Evolutionary conservation across 352 stramenopile species (phyloP).

Genomic region (Pythium periplocum): DNA sequence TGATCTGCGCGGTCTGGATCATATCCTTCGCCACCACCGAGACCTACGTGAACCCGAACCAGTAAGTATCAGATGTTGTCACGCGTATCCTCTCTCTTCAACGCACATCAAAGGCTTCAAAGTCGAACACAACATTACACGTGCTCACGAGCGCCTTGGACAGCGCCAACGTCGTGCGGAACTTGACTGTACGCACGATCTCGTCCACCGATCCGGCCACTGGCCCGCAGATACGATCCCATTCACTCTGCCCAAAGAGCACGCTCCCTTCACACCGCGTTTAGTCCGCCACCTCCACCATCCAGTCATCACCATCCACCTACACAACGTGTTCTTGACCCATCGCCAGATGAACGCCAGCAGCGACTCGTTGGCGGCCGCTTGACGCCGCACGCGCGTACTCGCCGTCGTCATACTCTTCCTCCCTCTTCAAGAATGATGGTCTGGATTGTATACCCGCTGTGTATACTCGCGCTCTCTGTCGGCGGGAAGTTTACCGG

Average conservation of each 20-base stretch:
- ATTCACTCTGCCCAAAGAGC: conserved; percentile 67
- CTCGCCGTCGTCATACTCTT: conserved; percentile 39
- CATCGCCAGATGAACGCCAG: conserved; percentile 63
- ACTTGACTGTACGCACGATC: conserved; percentile 55
- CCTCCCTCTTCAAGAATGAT: not conserved
- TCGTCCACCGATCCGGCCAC: conserved; percentile 41
- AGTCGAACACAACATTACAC: conserved; percentile 81
- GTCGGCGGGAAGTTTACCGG: too few relatives aligned
- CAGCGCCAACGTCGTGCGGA: conserved; percentile 68
- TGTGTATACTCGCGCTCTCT: too few relatives aligned
- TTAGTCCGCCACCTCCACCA: not conserved
- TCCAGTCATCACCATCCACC: conserved; percentile 4
- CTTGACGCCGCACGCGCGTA: conserved; percentile 49
- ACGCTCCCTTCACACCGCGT: conserved; percentile 8
- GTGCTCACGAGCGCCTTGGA: conserved; percentile 47
- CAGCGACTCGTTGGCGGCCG: conserved; percentile 44
- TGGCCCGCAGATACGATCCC: conserved; percentile 56
- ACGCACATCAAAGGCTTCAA: conserved; percentile 44
- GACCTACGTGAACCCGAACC: not conserved
- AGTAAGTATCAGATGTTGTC: not conserved
- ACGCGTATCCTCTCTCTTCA: not conserved
- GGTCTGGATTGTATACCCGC: too few relatives aligned
- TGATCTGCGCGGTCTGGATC: conserved; percentile 40
- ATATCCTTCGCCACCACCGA: conserved; percentile 39
- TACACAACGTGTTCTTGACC: conserved; percentile 58